phyloP scores from a whole-genome alignment of 148 eudicot species.

The Tetragonia tetragonoides region DNA sequence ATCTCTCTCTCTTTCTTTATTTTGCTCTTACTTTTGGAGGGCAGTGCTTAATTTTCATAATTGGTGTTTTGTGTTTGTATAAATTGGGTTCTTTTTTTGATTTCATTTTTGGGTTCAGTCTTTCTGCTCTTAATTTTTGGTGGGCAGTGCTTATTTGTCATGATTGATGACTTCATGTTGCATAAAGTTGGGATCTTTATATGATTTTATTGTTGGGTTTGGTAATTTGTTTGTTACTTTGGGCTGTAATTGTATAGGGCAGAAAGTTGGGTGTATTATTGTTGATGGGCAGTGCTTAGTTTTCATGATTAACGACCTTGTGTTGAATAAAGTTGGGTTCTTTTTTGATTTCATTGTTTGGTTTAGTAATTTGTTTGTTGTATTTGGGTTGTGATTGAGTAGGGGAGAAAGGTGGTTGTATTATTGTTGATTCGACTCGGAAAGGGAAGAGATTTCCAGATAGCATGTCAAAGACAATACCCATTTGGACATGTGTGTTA shows the following conservation, averaged over 20 bases:
- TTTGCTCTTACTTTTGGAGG: background rate
- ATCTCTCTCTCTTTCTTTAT: background rate
- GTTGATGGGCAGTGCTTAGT: conserved; percentile 39
- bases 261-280: conserved; percentile 88
- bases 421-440: conserved; percentile 88
- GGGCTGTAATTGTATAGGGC: conserved; percentile 49
- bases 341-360: no score
- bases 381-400: conserved; percentile 28
- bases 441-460: conserved; percentile 99
- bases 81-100: background rate
- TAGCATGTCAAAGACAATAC: conserved; percentile 97
- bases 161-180: background rate
- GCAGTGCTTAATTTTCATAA: background rate
- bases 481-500: conserved; percentile 91
- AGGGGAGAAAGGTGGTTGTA: conserved; percentile 93
- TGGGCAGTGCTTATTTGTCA: background rate
- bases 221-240: background rate
- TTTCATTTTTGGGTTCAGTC: no score
- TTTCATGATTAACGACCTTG: background rate
- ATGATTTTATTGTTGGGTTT: background rate
- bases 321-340: no score
- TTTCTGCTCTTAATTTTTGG: background rate
- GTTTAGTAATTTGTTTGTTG: background rate
- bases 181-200: background rate
- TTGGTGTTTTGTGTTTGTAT: no score